A percentile compares a stretch with the other conserved stretches of the same genome.
phyloP scores from a whole-genome alignment of 78 protist genomes.

The Cavenderia fasciculata region DNA sequence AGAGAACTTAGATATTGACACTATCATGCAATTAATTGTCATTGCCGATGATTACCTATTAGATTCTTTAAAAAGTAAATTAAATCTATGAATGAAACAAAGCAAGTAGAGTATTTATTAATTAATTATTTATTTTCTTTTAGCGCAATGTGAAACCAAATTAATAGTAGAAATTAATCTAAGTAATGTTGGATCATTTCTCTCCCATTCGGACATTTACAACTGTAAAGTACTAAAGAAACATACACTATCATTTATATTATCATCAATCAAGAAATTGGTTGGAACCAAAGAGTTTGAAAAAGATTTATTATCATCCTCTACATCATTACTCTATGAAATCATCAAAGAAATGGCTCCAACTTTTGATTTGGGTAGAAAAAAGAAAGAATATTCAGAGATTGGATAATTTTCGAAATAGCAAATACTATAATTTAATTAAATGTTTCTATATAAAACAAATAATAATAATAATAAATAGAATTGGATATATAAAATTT shows the following conservation, averaged over 20 bases:
- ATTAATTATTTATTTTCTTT: neutral
- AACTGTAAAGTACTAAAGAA: constrained; percentile 39
- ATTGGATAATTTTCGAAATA: too few species aligned
- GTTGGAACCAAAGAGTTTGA: constrained; percentile 28
- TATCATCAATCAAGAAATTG: constrained; percentile 27
- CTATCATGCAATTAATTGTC: constrained; percentile 33
- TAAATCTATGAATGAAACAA: neutral
- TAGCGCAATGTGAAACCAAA: constrained; percentile 24
- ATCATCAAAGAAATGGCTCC: constrained; percentile 67
- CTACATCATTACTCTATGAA: constrained; percentile 24
- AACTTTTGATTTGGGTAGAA: constrained; percentile 1
- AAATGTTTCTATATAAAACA: too few species aligned
- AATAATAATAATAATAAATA: too few species aligned
- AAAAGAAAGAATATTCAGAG: neutral
- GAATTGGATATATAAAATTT: too few species aligned
- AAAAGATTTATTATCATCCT: neutral
- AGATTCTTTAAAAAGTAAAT: constrained; percentile 57
- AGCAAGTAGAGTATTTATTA: neutral
- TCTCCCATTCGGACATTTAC: constrained; percentile 45
- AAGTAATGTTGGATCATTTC: constrained; percentile 26
- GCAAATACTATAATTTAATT: too few species aligned
- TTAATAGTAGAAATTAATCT: constrained; percentile 26
- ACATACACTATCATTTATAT: neutral
- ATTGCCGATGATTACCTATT: constrained; percentile 70
- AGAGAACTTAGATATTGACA: constrained; percentile 27